A percentile compares a stretch with the other conserved stretches of the same genome.
Conservation (phyloP, 306 rosid genomes). For the Castanea sativa region DNA sequence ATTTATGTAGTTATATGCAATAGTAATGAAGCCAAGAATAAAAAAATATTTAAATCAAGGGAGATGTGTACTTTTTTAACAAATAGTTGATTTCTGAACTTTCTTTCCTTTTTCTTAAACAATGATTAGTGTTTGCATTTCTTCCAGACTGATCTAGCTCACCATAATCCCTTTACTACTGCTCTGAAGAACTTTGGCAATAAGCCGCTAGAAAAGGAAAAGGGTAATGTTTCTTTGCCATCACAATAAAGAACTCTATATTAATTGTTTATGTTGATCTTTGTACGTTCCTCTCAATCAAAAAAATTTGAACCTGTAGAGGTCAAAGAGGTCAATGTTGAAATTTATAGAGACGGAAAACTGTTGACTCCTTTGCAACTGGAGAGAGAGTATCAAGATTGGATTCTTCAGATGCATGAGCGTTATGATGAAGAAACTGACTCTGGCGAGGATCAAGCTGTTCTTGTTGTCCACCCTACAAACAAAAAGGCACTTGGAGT, state of each 20-base stretch:
- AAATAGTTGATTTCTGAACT: not conserved
- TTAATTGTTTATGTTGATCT: not conserved
- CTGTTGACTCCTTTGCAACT: slow-evolving; percentile 32
- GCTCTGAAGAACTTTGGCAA: slow-evolving; percentile 56
- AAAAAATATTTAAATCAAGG: not conserved
- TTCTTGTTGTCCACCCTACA: slow-evolving; percentile 38
- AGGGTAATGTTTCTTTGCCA: slow-evolving; percentile 24
- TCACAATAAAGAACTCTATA: not conserved
- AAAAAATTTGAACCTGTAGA: slow-evolving; percentile 24
- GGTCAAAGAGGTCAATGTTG: slow-evolving; percentile 27
- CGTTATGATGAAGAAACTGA: slow-evolving; percentile 51
- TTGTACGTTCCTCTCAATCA: slow-evolving; percentile 6
- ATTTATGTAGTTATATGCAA: not conserved
- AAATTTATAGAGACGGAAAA: slow-evolving; percentile 34
- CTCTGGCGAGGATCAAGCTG: slow-evolving; percentile 51
- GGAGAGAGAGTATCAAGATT: slow-evolving; percentile 47
- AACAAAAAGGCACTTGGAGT: slow-evolving; percentile 44
- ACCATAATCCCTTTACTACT: slow-evolving; percentile 41
- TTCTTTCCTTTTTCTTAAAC: not conserved
- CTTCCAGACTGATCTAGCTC: slow-evolving; percentile 61
- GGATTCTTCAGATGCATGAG: slow-evolving; percentile 61
- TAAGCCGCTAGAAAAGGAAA: slow-evolving; percentile 32
- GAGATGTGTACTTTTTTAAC: not conserved
- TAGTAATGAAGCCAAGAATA: not conserved
- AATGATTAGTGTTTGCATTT: slow-evolving; percentile 6